phyloP scores from a whole-genome alignment of 495 filamentous ascomycete species.

The Aspergillus taichungensis region DNA sequence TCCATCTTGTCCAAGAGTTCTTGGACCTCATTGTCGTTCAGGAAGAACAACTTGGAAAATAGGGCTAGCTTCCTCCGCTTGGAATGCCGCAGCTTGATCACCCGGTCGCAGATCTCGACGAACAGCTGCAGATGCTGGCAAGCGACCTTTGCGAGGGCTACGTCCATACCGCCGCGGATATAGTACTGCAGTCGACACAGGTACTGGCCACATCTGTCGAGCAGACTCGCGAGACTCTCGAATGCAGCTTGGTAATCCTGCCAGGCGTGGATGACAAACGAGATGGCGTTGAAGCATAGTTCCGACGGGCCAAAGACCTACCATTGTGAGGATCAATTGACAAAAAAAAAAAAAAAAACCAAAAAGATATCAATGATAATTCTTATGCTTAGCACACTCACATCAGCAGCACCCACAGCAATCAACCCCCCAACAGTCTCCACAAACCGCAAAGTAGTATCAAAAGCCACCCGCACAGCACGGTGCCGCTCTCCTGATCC shows the following conservation, averaged over 20 bases:
- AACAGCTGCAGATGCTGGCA: constrained; percentile 32
- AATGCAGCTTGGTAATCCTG: constrained; percentile 33
- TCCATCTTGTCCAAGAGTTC: constrained; percentile 30
- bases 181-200: constrained; percentile 28
- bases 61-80: constrained; percentile 19
- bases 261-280: constrained; percentile 31
- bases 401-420: constrained; percentile 21
- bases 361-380: neutral
- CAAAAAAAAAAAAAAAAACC: no score
- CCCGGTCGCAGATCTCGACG: constrained; percentile 31
- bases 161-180: constrained; percentile 24
- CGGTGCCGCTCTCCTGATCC: neutral
- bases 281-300: constrained; percentile 31
- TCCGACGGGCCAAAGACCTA: constrained; percentile 30
- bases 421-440: constrained; percentile 27
- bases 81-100: constrained; percentile 24
- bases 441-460: constrained; percentile 28
- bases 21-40: constrained; percentile 27
- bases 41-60: constrained; percentile 29
- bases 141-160: constrained; percentile 25
- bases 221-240: constrained; percentile 25
- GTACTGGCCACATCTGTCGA: constrained; percentile 28
- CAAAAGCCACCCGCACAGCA: constrained; percentile 15
- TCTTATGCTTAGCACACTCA: constrained; percentile 8
- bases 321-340: no score